A percentile compares a stretch with the other conserved stretches of the same genome.
Conservation (phyloP, 257 asterid species). For the Marsdenia floribunda region DNA sequence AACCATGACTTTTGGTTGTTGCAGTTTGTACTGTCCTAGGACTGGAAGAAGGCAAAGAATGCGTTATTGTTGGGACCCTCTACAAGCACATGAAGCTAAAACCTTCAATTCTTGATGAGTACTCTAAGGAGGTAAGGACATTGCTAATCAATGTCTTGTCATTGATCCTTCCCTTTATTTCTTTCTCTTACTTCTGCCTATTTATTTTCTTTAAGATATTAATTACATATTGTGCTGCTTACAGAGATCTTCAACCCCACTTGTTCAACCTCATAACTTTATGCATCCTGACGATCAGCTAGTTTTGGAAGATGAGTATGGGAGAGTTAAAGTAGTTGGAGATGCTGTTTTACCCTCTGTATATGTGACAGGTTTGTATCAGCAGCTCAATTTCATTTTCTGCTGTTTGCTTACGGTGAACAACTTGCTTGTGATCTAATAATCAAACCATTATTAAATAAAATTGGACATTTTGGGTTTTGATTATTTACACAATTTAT, state of each 20-base stretch:
- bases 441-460: background rate
- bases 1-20: slow-evolving; percentile 17
- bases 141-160: slow-evolving; percentile 10
- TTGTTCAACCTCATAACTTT: slow-evolving; percentile 69
- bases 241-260: slow-evolving; percentile 76
- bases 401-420: background rate
- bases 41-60: slow-evolving; percentile 74
- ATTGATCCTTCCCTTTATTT: slow-evolving; percentile 8
- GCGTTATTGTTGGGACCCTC: slow-evolving; percentile 84
- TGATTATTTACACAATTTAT: background rate
- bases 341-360: slow-evolving; percentile 55
- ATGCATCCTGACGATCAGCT: slow-evolving; percentile 68
- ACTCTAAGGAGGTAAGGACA: slow-evolving; percentile 77
- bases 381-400: slow-evolving; percentile 13
- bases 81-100: slow-evolving; percentile 95
- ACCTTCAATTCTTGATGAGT: slow-evolving; percentile 86
- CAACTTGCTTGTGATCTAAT: background rate
- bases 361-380: slow-evolving; percentile 72
- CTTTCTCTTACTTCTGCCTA: background rate
- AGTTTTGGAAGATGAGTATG: slow-evolving; percentile 91
- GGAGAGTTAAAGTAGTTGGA: slow-evolving; percentile 86
- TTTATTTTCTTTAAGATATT: background rate
- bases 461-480: background rate
- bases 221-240: slow-evolving; percentile 16
- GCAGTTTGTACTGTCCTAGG: slow-evolving; percentile 89